Base-by-base conservation (phyloP, 441 rosid genomes). In the Eruca vesicaria region DNA sequence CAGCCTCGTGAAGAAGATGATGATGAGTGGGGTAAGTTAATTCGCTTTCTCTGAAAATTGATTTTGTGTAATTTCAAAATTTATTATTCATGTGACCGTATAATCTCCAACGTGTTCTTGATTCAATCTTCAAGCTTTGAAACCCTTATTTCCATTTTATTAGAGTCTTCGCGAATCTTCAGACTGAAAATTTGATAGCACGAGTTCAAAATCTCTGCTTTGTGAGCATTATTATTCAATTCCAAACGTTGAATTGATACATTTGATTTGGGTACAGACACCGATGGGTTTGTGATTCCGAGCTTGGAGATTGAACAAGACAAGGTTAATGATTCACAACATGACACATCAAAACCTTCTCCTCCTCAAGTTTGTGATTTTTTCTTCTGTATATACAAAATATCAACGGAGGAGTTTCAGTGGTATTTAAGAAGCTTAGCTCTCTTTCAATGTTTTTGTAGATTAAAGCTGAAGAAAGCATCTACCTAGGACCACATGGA, bases 271-370 rank as follows among this genome's bases (percentile, higher is more conserved):
- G 19, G 61, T 33, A 9, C 71, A 90, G 99, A 95, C 83, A 89
- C 90, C 73, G 99, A 95, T 81, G 99, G 89, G 82, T 95, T 88
- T 67, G 96, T 92, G 86, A 88, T 95, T 69, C 99, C 99, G 75
- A 92, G 97, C 80, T 82, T 95, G 90, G 99, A 86, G 79, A 81
- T 87, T 82, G 74, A 78, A 58, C 64, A 79, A 52, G 80, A 64
- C 1, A 80, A 74, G 53, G 67, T 58, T 36, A 80, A 66, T 82
- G 82, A 82, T 63, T 75, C 84, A 63, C 78, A 84, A 82, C 74
- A 66, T 67, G 86, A 84, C 63, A 55, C 82, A 59, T 81, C 86
- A 31, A 82, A 86, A 64, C 79, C 88, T 72, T 83, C 94, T 83
- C 75, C 92, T 73, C 90, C 89, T 14, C 68, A 88, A 93, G 99